Evolutionary conservation across 2,329 filamentous ascomycete genomes (phyloP).

Genomic region (Myriosclerotinia scirpicola): DNA sequence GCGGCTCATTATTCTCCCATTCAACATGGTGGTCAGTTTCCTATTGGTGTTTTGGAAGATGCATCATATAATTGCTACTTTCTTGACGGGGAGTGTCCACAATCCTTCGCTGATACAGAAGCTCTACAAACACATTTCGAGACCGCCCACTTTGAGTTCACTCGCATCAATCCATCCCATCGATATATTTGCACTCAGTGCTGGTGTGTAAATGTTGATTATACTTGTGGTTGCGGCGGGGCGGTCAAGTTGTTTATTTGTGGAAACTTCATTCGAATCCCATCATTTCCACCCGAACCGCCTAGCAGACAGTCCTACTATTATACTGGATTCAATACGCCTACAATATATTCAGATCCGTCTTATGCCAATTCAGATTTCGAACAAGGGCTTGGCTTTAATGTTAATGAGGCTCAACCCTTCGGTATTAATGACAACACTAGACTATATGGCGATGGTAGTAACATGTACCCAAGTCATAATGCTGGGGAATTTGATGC

Average conservation of each 20-base stretch:
- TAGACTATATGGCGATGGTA: conserved; percentile 12
- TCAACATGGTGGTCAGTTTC: conserved; percentile 32
- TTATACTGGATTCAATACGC: conserved; percentile 6
- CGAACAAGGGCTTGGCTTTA: conserved; percentile 1
- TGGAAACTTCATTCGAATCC: conserved; percentile 33
- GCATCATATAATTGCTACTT: conserved; percentile 30
- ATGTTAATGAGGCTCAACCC: background rate
- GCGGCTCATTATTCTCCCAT: conserved; percentile 25
- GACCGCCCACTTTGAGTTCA: conserved; percentile 33
- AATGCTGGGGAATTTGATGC: conserved; percentile 4
- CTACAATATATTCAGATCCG: conserved; percentile 4
- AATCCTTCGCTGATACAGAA: conserved; percentile 28
- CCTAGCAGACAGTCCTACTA: conserved; percentile 20
- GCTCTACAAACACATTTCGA: conserved; percentile 36
- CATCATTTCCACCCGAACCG: conserved; percentile 28
- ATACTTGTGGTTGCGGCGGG: conserved; percentile 25
- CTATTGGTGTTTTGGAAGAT: conserved; percentile 29
- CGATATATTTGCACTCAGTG: conserved; percentile 31
- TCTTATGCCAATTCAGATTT: background rate
- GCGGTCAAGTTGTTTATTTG: conserved; percentile 35
- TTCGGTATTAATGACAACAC: background rate
- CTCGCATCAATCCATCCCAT: conserved; percentile 32
- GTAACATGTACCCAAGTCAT: conserved; percentile 10
- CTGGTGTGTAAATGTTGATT: conserved; percentile 20
- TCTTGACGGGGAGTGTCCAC: conserved; percentile 28